Evolutionary conservation across 2,329 filamentous ascomycete species (phyloP), one percentile per base, ranked within the genome.

Genomic region (Trichocomaceae sp.): DNA sequence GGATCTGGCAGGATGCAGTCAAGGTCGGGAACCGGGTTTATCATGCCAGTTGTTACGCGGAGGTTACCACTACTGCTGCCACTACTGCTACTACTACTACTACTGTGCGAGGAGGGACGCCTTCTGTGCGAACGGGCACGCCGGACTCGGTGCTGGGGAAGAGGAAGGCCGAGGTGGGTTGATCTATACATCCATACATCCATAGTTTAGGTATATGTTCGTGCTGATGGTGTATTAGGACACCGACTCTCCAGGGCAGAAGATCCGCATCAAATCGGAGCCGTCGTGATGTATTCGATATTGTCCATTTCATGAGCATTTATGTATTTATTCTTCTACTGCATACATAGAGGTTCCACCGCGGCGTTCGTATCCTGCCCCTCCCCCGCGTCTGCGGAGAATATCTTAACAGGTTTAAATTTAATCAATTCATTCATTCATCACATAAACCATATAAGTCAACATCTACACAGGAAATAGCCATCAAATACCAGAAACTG

Each of bases 1-100:
- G 91, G 81, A 92, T 99, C 41, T 97, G 93, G 88, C 86, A 90
- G 70, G 92, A 99, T 70, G 88, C 92, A 0, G 79, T 88, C 50
- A 81, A 86, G 60, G 83, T 95, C 29, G 88, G 87, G 35, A 83
- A 80, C 54, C 84, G 89, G 59, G 86, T 93, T 15, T 97, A 90
- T 64, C 93, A 99, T 70, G 90, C 86, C 10, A 95, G 85, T 53
- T 99, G 93, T 69, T 89, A 92, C 68, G 82, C 83, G 17, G 92
- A 96, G 72, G 87, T 88, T 31, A 86, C 82, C 35, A 86, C 83
- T 65, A 84, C 86, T 60, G 79, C 80, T 7, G 77, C 71, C 10
- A 61, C 66, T 59, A 64, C 23, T 31, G 86, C 82, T 33, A 86
- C 83, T 65, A 84, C 86, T 60, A 79, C 80, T 7, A 77, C 71